Conservation (phyloP, 2,329 filamentous ascomycete species). For the Colletotrichum tanaceti region DNA sequence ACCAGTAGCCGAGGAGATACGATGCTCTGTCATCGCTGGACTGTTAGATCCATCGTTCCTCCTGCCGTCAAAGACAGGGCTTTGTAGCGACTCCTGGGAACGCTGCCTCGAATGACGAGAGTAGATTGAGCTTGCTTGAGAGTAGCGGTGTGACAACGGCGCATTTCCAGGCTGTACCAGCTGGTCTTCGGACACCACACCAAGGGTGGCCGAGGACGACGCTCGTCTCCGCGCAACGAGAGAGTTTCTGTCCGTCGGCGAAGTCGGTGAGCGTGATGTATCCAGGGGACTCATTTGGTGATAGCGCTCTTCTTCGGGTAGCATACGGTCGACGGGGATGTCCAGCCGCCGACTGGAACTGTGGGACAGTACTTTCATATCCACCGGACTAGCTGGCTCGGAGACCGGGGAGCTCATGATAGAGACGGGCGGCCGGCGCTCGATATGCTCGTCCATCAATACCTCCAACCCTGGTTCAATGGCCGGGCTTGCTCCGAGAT, state of each 20-base stretch:
- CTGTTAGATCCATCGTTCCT: conserved; percentile 45
- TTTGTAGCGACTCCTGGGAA: conserved; percentile 52
- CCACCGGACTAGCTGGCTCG: conserved; percentile 24
- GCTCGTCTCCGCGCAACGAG: conserved; percentile 9
- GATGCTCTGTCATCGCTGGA: conserved; percentile 41
- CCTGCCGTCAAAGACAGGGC: conserved; percentile 50
- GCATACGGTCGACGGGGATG: conserved; percentile 14
- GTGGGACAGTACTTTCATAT: conserved; percentile 14
- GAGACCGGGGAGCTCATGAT: conserved; percentile 31
- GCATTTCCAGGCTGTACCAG: background rate
- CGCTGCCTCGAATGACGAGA: conserved; percentile 46
- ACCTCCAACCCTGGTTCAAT: conserved; percentile 15
- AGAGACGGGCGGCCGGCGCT: conserved; percentile 34
- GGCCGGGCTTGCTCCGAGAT: conserved; percentile 8
- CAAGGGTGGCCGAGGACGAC: conserved; percentile 10
- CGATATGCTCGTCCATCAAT: background rate
- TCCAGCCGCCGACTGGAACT: conserved; percentile 22
- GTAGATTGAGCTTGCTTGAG: conserved; percentile 36
- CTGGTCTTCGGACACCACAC: conserved; percentile 27
- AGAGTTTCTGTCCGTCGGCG: background rate
- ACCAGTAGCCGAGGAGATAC: conserved; percentile 39
- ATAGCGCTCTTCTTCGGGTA: conserved; percentile 37
- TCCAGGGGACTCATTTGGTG: conserved; percentile 27
- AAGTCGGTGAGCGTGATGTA: conserved; percentile 12
- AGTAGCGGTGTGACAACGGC: conserved; percentile 25